Percentiles rank a stretch among this genome's conserved stretches.
phyloP scores from a whole-genome alignment of 768 basidiomycete species.

The Suillus decipiens region DNA sequence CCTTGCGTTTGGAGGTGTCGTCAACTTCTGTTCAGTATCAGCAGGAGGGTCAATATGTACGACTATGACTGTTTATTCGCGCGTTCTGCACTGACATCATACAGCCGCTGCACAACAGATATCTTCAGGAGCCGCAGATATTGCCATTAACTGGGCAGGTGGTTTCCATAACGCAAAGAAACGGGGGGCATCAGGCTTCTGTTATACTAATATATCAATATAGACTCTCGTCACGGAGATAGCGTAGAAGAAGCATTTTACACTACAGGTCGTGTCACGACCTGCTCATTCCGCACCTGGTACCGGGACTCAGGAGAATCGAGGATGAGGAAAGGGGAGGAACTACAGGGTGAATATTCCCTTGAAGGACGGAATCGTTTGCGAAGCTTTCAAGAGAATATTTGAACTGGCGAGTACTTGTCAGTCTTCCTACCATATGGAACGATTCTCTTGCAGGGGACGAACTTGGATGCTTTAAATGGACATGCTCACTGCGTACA shows the following conservation, averaged over 20 bases:
- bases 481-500: constrained; percentile 92
- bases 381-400: constrained; percentile 83
- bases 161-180: constrained; percentile 99
- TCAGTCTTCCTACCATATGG: constrained; percentile 89
- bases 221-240: constrained; percentile 98
- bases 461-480: constrained; percentile 95
- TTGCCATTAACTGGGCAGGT: constrained; percentile 96
- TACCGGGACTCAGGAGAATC: constrained; percentile 81
- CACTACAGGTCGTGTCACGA: constrained; percentile 96
- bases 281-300: constrained; percentile 94
- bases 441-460: constrained; percentile 95
- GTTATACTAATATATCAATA: constrained; percentile 99
- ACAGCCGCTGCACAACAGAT: constrained; percentile 81
- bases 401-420: constrained; percentile 79
- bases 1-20: constrained; percentile 94
- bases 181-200: constrained; percentile 96
- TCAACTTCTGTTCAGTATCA: constrained; percentile 96
- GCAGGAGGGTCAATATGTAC: constrained; percentile 92
- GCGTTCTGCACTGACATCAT: constrained; percentile 6
- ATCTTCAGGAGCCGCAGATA: constrained; percentile 74
- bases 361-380: constrained; percentile 90
- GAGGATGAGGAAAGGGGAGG: constrained; percentile 80
- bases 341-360: constrained; percentile 94
- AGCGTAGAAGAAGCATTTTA: constrained; percentile 99
- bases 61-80: constrained; percentile 22